Conservation (phyloP, 192 early-diverging fungal genomes). For the Geranomyces variabilis region DNA sequence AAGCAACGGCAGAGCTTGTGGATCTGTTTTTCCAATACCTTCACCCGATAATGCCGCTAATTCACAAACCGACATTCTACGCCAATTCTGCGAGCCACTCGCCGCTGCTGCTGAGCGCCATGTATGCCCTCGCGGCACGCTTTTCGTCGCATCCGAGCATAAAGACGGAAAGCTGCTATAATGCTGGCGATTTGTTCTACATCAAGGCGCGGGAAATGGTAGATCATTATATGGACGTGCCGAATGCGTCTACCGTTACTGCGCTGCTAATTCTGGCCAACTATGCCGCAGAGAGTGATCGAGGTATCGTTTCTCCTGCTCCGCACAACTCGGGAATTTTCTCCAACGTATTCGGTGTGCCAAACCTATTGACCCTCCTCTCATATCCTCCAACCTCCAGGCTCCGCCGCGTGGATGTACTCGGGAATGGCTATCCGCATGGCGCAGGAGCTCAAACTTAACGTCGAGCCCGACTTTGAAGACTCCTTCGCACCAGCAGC, state of each 20-base stretch:
- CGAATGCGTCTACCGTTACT: conserved; percentile 36
- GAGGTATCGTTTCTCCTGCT: conserved; percentile 21
- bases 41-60: conserved; percentile 38
- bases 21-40: conserved; percentile 44
- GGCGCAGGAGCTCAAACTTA: conserved; percentile 48
- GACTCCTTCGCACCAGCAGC: background rate
- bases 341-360: no score
- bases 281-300: conserved; percentile 38
- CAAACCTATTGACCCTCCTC: no score
- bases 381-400: no score
- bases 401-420: conserved; percentile 54
- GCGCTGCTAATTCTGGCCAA: conserved; percentile 41
- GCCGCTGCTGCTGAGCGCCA: conserved; percentile 46
- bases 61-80: conserved; percentile 39
- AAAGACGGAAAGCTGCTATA: conserved; percentile 15
- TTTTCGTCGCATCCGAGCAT: conserved; percentile 44
- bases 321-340: background rate
- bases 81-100: conserved; percentile 21
- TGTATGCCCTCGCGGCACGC: conserved; percentile 49
- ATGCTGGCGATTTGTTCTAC: conserved; percentile 48
- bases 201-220: conserved; percentile 45
- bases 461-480: conserved; percentile 42
- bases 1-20: conserved; percentile 43
- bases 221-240: conserved; percentile 48
- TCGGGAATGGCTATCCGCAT: conserved; percentile 55